Base-by-base conservation (phyloP, 306 rosid species). In the Oemleria cerasiformis region DNA sequence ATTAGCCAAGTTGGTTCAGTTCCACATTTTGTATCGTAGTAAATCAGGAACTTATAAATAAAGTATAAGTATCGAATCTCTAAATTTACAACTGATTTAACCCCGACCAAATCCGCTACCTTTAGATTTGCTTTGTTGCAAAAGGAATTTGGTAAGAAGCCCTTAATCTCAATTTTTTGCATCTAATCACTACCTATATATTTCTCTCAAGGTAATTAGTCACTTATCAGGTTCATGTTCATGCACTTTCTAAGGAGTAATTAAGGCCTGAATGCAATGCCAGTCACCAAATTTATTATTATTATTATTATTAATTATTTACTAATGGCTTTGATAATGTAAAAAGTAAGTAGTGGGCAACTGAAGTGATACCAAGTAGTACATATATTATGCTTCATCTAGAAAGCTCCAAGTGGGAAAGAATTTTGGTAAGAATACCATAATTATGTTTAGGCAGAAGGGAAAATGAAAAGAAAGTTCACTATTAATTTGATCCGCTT, bases 251-350 rank as follows among this genome's bases (percentile, higher is more conserved):
- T 30, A 30, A 30, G 36, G 36, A 30, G 36, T 15, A 62, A 45
- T 39, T 47, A 39, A 64, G 64, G 34, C 51, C 42, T 21, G 15
- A 44, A 63, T 73, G 71, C 77, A 61, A 53, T 63, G 57, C 51
- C 11, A 63, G 45, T 20, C 48, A 49, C 9, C 36, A 30, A 30
- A 30, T 30, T 30, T 4, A 30, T 30, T 30, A 30, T 30, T 30
- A 1, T 30, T 30, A 30, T 30, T 30, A 30, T 2, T 25, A 25
- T 25, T 25, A 25, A 25, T 25, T 25, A 25, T 25, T 25, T 25
- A 25, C 54, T 8, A 65, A 14, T 59, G 20, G 34, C 43, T 34
- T 3, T 59, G 64, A 19, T 20, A 50, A 50, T 50, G 55, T 17
- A 50, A 4, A 16, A 14, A 16, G 20, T 1, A 65, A n/a, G 68